Conservation (phyloP, 2,329 filamentous ascomycete genomes). For the Xylaria arbuscula region DNA sequence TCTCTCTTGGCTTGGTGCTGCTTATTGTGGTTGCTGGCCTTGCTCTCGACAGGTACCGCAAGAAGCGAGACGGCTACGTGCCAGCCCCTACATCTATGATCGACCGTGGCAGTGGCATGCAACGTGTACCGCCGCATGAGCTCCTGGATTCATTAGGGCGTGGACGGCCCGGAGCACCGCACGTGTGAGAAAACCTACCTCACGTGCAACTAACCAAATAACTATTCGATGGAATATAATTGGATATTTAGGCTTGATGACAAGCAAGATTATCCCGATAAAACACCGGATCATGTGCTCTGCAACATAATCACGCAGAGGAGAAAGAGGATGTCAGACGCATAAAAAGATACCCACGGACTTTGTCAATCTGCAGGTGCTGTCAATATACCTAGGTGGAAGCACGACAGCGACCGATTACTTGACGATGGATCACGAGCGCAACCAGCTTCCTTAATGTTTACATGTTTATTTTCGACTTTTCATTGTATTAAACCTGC, state of each 20-base stretch:
- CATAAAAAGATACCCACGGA: slow-evolving; percentile 45
- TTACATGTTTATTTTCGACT: slow-evolving; percentile 49
- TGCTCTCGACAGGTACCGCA: slow-evolving; percentile 77
- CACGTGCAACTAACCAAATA: slow-evolving; percentile 16
- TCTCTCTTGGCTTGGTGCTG: slow-evolving; percentile 81
- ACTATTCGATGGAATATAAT: slow-evolving; percentile 25
- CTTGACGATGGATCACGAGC: slow-evolving; percentile 35
- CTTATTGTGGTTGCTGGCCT: slow-evolving; percentile 81
- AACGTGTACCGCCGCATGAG: slow-evolving; percentile 70
- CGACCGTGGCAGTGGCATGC: slow-evolving; percentile 68
- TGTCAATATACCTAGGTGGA: slow-evolving; percentile 32
- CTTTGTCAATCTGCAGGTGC: slow-evolving; percentile 34
- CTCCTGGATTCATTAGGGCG: slow-evolving; percentile 66
- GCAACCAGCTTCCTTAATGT: slow-evolving; percentile 47
- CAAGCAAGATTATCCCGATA: slow-evolving; percentile 22
- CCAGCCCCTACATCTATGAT: slow-evolving; percentile 77
- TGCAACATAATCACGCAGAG: slow-evolving; percentile 14
- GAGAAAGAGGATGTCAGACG: slow-evolving; percentile 33
- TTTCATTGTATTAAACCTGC: slow-evolving; percentile 43
- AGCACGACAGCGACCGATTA: slow-evolving; percentile 33
- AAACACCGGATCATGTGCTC: slow-evolving; percentile 23
- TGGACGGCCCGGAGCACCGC: slow-evolving; percentile 61
- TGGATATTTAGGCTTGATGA: slow-evolving; percentile 36
- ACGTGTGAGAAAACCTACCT: slow-evolving; percentile 55
- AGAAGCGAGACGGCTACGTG: slow-evolving; percentile 81